phyloP scores from a whole-genome alignment of 257 asterid species.

The Fraxinus cuspidata region DNA sequence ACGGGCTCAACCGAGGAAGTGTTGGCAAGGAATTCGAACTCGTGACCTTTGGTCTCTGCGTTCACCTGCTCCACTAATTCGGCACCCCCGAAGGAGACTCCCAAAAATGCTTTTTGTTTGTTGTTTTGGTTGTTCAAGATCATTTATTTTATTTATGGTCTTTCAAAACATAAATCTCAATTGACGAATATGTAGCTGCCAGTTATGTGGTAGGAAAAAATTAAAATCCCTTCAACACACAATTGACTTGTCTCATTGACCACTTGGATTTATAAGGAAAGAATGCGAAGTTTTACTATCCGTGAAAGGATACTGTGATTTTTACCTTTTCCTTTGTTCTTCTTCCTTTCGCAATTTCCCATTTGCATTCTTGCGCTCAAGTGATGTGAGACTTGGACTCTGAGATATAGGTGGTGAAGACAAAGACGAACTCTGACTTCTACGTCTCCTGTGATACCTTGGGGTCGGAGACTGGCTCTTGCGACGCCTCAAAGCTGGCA shows the following conservation, averaged over 20 bases:
- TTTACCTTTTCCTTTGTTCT: conserved; percentile 70
- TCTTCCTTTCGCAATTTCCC: conserved; percentile 65
- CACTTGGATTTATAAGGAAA: neutral
- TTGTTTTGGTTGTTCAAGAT: neutral
- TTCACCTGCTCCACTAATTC: no score
- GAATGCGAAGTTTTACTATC: neutral
- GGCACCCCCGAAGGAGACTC: no score
- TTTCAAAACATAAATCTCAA: neutral
- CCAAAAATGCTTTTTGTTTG: no score
- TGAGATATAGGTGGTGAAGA: conserved; percentile 65
- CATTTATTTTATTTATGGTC: neutral
- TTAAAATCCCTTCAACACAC: neutral
- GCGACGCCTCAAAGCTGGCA: conserved; percentile 59
- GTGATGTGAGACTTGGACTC: conserved; percentile 52
- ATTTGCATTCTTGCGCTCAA: conserved; percentile 53
- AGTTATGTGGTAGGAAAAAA: neutral
- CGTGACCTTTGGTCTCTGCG: no score
- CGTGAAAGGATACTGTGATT: neutral
- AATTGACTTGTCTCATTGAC: neutral
- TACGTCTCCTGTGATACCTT: conserved; percentile 63
- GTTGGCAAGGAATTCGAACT: no score
- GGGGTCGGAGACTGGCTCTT: conserved; percentile 68
- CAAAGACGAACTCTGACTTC: conserved; percentile 57
- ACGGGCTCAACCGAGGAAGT: no score
- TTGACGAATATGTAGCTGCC: neutral